Base-by-base conservation (phyloP, 495 filamentous ascomycete genomes). In the Hypomontagnella submonticulosa region DNA sequence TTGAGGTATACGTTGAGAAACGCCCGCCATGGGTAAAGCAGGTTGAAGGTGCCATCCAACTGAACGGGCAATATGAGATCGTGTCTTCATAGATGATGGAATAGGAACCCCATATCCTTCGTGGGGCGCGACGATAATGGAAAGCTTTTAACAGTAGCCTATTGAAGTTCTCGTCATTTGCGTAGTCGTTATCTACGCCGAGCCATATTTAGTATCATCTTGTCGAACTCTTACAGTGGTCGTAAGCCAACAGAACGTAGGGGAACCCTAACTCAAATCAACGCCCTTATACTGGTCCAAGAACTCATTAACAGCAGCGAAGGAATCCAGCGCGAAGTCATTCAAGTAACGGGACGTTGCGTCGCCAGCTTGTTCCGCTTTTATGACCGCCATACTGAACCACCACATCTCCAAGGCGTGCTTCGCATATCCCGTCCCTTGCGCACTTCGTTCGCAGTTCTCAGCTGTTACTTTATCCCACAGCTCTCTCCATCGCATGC, bases 1-100 rank as follows among this genome's bases (percentile, higher is more conserved):
- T 61, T 12, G 57, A 61, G 47, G 57, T 46, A 3, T 61, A 61
- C 8, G 57, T 61, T 36, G 57, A 61, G 15, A 61, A 13, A 20
- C 36, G 57, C 11, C 57, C 47, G 3, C 47, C 57, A 6, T 61
- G 57, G 57, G 27, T 61, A 9, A 53, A 51, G 47, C 57, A 43
- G 27, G 32, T 61, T 7, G 57, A 61, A 37, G 57, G 57, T 13
- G 57, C 57, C 4, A 43, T 61, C 16, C 57, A 61, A 34, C 8
- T 61, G 4, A 53, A 52, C 4, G 15, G 37, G 12, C 52, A 61
- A 32, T 58, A 58, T 12, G 55, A 58, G 19, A 30, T 58, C 15
- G 19, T 58, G 37, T 15, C 42, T 11, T 16, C 23, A 27, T 27
- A 27, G 23, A 27, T n/a, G n/a, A n/a, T n/a, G 23, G 23, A 27